Evolutionary conservation across 768 basidiomycete species (phyloP), one percentile per base, ranked within the genome.

Genomic region (Tricholoma matsutake): DNA sequence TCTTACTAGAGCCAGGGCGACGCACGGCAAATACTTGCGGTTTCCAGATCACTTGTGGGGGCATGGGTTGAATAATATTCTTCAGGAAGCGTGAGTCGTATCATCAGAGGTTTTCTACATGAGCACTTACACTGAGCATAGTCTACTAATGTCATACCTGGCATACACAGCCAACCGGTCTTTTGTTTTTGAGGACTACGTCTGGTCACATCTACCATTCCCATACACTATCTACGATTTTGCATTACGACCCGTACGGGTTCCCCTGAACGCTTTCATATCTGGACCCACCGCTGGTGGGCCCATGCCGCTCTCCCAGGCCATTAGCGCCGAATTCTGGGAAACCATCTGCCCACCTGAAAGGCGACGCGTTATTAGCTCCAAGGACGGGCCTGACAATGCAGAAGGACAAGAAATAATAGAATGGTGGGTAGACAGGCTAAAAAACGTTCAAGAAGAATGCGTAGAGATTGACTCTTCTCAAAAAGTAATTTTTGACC

Each of bases 121-220:
- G 9, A 25, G 14, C 43, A 25, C 37, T 39, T 25, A 55, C 28
- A 20, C 1, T 25, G 18, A 22, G 2, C 3, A n/a, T 32, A 84
- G 83, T 4, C 62, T 85, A 16, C 62, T 86, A 32, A 76, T 82
- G 69, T 80, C 81, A 28, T 80, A 85, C 64, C 69, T 86, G 14
- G 83, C 86, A 0, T 78, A 82, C 52, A 66, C 69, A 37, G 68
- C 82, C 10, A 79, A 83, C 61, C 72, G 84, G 13, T 81, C 83
- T 1, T 87, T 80, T 59, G 85, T 87, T 1, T 88, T 87, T 59
- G 83, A 86, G 60, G 84, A 86, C 65, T 86, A 85, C 60, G 77
- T 76, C 35, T 87, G 85, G 85, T 85, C 86, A 0, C 82, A 80
- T 53, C 63, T 74, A 0, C 81, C 84, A 2, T 69, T 84, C 31